A percentile compares a stretch with the other conserved stretches of the same genome.
phyloP scores from a whole-genome alignment of 345 rosid species.

The Aquilaria sinensis region DNA sequence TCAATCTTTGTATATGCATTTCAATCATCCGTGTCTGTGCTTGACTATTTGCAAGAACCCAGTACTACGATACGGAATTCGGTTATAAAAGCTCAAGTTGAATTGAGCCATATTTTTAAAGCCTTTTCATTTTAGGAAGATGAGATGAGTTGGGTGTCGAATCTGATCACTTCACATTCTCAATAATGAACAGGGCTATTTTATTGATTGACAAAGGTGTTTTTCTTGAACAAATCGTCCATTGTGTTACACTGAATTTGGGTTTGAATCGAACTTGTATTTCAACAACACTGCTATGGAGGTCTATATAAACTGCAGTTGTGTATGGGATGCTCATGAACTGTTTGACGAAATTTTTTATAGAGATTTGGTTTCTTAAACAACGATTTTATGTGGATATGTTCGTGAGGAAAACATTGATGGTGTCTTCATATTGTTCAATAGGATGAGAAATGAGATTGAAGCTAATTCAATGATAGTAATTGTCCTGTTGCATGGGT shows the following conservation, averaged over 20 bases:
- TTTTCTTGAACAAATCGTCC: constrained; percentile 16
- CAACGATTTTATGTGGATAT: constrained; percentile 27
- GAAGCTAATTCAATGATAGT: constrained; percentile 30
- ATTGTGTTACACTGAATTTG: constrained; percentile 24
- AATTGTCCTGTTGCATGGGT: constrained; percentile 30
- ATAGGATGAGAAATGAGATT: constrained; percentile 20
- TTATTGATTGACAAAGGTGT: neutral
- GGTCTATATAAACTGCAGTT: constrained; percentile 18
- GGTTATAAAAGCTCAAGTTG: constrained; percentile 20
- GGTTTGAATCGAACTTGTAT: constrained; percentile 27
- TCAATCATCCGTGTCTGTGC: constrained; percentile 12
- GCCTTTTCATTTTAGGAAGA: constrained; percentile 20
- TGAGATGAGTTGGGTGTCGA: constrained; percentile 18
- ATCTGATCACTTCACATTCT: constrained; percentile 29
- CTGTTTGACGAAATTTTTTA: constrained; percentile 27
- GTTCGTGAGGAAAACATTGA: constrained; percentile 16
- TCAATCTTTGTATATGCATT: constrained; percentile 10
- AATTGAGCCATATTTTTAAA: constrained; percentile 5
- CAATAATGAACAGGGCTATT: constrained; percentile 23
- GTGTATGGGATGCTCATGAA: constrained; percentile 6
- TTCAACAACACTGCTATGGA: constrained; percentile 32
- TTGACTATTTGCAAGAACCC: constrained; percentile 8
- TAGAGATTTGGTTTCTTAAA: constrained; percentile 37
- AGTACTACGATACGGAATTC: constrained; percentile 21
- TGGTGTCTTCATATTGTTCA: constrained; percentile 20